A percentile compares a stretch with the other conserved stretches of the same genome.
Evolutionary conservation across 148 eudicot species (phyloP).

Genomic region (Selenicereus undatus): DNA sequence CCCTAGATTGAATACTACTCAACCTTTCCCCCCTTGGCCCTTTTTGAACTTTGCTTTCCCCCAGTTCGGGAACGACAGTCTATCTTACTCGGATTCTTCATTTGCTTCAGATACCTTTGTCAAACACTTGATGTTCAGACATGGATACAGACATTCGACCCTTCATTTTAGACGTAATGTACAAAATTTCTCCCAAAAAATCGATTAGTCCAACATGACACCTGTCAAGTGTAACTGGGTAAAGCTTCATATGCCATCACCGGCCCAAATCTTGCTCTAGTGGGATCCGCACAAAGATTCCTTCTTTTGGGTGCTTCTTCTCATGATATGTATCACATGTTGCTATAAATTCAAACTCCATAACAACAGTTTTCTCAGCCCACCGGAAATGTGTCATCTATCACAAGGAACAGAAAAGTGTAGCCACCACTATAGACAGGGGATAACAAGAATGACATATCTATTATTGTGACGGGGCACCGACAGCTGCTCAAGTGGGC

Average conservation of each 20-base stretch:
- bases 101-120: too few species aligned
- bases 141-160: too few species aligned
- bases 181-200: too few species aligned
- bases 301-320: not conserved
- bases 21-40: too few species aligned
- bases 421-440: not conserved
- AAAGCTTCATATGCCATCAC: not conserved
- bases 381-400: constrained; percentile 11
- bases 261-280: not conserved
- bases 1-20: too few species aligned
- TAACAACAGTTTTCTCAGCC: not conserved
- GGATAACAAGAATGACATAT: not conserved
- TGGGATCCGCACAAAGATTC: not conserved
- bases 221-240: not conserved
- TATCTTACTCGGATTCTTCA: too few species aligned
- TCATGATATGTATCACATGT: not conserved
- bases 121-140: too few species aligned
- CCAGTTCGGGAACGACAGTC: too few species aligned
- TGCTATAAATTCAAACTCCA: not conserved
- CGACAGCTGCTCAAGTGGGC: constrained; percentile 23
- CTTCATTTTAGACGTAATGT: too few species aligned
- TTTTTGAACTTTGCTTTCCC: too few species aligned
- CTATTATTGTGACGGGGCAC: constrained; percentile 9
- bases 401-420: constrained; percentile 8
- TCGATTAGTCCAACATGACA: too few species aligned